Evolutionary conservation across 192 early-diverging fungal species (phyloP), one percentile per base, ranked within the genome.

Genomic region (Lunasporangiospora selenospora): DNA sequence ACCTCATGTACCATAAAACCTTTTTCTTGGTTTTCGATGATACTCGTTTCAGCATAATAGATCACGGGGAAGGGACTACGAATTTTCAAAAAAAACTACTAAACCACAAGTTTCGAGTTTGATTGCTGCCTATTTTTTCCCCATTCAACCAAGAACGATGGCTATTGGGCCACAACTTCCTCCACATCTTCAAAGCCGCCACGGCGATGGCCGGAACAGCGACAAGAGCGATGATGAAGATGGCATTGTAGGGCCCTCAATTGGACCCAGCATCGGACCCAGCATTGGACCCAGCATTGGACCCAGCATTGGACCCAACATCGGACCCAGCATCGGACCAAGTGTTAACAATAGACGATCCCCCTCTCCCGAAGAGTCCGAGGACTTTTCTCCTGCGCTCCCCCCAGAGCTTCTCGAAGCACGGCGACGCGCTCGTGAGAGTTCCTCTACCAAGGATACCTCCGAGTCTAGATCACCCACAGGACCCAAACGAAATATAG

Each of bases 91-190:
- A n/a, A n/a, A n/a, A n/a, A n/a, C n/a, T n/a, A n/a, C n/a, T n/a
- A n/a, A n/a, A n/a, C n/a, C n/a, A n/a, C n/a, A n/a, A n/a, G n/a
- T n/a, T n/a, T n/a, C n/a, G n/a, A n/a, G n/a, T n/a, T n/a, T n/a
- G n/a, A n/a, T n/a, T n/a, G n/a, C n/a, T n/a, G n/a, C n/a, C n/a
- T n/a, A n/a, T n/a, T n/a, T n/a, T n/a, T n/a, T n/a, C n/a, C n/a
- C n/a, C n/a, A n/a, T n/a, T n/a, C n/a, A n/a, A n/a, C n/a, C n/a
- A n/a, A n/a, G n/a, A 44, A 53, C 42, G 46, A 75, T 75, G 73
- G 62, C 59, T 21, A 76, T 81, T 32, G 80, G 80, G 46, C 80
- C 80, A 42, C 61, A 76, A 48, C 61, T 81, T 38, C 80, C 80
- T 7, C 75, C 54, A 32, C 75, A 79, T 31, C 40, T 81, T 7